Conservation (phyloP, 192 early-diverging fungal genomes). For the Gamsiella multidivaricata region DNA sequence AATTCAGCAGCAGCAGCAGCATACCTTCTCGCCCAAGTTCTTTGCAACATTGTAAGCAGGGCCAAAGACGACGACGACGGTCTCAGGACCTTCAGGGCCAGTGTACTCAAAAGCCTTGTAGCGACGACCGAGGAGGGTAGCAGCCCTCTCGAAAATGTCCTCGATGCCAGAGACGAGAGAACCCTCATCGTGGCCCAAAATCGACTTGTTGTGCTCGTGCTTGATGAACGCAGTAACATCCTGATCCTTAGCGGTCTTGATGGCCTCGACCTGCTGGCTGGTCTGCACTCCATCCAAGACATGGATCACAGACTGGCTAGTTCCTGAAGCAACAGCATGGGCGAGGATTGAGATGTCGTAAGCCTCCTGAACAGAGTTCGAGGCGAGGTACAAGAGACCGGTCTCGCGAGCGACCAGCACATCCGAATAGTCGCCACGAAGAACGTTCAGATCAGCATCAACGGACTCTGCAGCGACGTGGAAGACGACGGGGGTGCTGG, state of each 20-base stretch:
- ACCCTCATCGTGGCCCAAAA: constrained; percentile 20
- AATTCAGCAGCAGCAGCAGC: no score
- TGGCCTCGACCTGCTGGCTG: constrained; percentile 62
- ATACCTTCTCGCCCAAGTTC: constrained; percentile 56
- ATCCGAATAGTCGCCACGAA: constrained; percentile 71
- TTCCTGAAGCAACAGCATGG: constrained; percentile 75
- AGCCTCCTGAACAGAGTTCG: constrained; percentile 84
- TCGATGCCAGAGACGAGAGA: constrained; percentile 39
- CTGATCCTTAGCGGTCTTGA: constrained; percentile 63
- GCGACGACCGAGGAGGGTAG: constrained; percentile 61
- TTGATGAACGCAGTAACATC: constrained; percentile 59
- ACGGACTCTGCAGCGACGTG: constrained; percentile 83
- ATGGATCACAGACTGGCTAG: constrained; percentile 82
- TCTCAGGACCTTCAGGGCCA: constrained; percentile 76
- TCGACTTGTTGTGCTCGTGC: constrained; percentile 16
- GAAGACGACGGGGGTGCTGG: constrained; percentile 76
- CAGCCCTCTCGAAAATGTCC: constrained; percentile 29
- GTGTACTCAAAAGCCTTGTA: constrained; percentile 88
- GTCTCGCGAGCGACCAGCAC: constrained; percentile 82
- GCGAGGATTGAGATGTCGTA: constrained; percentile 90
- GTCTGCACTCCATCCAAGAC: constrained; percentile 77
- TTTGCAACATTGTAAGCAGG: constrained; percentile 63
- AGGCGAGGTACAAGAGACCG: constrained; percentile 81
- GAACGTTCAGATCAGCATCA: constrained; percentile 67
- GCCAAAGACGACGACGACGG: constrained; percentile 84